Evolutionary conservation across 1,284 basidiomycete genomes (phyloP), one percentile per base, ranked within the genome.

Genomic region (Chondrostereum purpureum): DNA sequence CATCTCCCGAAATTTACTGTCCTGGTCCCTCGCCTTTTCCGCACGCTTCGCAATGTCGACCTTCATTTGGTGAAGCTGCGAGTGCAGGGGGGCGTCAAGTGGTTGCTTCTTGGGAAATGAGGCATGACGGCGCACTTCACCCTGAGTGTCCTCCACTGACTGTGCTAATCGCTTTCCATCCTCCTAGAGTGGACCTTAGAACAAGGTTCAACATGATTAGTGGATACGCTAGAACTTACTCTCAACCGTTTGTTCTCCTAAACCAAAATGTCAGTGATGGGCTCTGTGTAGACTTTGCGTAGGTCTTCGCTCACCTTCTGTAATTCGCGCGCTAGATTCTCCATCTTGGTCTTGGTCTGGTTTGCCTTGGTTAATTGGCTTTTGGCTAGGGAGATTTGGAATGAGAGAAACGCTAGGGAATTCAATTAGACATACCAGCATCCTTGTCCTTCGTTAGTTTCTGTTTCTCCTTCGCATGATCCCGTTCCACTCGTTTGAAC

Each of bases 391-490:
- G 19, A 27, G 33, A 37, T 13, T 31, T 13, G 43, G 36, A 53
- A 42, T 53, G 22, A 39, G 43, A 40, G 41, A 44, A 37, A 42
- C 42, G 51, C n/a, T 20, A 38, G 34, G 47, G 44, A 40, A 39
- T 23, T 39, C 19, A 42, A 23, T 27, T 38, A 65, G n/a, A n/a
- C 73, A 48, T 53, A 88, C 86, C 86, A 52, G 86, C 78, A 65
- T 90, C 87, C 67, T 89, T 89, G 71, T 90, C 87, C 66, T 90
- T 90, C 43, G 77, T 72, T 33, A 90, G 68, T 59, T 90, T 90
- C 69, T 90, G 87, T 63, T 86, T 88, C 69, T 90, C 87, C 66
- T 87, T 90, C 44, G 87, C 81, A 58, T 89, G 84, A 58, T 90
- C 88, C 50, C 88, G 75, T 63, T 91, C 88, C 56, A 86, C 60